Evolutionary conservation across 768 basidiomycete genomes (phyloP).

Genomic region (Tulasnella sp.): DNA sequence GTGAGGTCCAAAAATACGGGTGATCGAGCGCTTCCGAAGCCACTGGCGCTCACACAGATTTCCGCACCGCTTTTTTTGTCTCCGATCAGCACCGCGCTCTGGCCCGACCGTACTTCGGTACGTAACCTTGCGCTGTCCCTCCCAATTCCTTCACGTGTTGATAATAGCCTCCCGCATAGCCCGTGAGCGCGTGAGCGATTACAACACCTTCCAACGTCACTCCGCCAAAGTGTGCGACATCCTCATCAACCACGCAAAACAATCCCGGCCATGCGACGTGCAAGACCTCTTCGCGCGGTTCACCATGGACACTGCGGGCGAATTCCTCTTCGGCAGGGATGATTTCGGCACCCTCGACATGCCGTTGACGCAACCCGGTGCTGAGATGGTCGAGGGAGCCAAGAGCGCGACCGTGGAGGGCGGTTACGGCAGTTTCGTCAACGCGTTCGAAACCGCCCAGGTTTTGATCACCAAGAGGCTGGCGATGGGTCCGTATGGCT

Average conservation of each 20-base stretch:
- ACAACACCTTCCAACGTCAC: conserved; percentile 37
- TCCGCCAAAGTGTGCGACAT: conserved; percentile 36
- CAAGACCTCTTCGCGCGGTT: conserved; percentile 36
- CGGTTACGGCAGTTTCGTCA: conserved; percentile 33
- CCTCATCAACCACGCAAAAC: conserved; percentile 34
- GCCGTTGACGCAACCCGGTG: not conserved
- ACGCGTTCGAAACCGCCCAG: conserved; percentile 34
- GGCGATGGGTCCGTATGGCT: not conserved
- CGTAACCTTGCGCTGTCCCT: not conserved
- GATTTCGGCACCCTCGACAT: conserved; percentile 28
- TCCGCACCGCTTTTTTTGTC: not conserved
- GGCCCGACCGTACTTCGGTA: conserved; percentile 43
- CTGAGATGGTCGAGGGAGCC: conserved; percentile 13
- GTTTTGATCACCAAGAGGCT: not conserved
- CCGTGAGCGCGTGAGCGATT: conserved; percentile 36
- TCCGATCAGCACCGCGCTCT: conserved; percentile 40
- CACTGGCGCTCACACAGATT: too few relatives aligned
- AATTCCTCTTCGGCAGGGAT: conserved; percentile 33
- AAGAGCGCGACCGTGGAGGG: conserved; percentile 24
- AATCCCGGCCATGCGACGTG: conserved; percentile 36
- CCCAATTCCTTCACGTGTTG: conserved; percentile 12
- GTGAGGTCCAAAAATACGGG: conserved; percentile 27
- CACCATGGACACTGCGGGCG: conserved; percentile 35
- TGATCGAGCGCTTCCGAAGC: not conserved
- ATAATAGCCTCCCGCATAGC: conserved; percentile 24